Evolutionary conservation across 2,329 filamentous ascomycete species (phyloP), one percentile per base, ranked within the genome.

Genomic region (Aureobasidium mangrovei): DNA sequence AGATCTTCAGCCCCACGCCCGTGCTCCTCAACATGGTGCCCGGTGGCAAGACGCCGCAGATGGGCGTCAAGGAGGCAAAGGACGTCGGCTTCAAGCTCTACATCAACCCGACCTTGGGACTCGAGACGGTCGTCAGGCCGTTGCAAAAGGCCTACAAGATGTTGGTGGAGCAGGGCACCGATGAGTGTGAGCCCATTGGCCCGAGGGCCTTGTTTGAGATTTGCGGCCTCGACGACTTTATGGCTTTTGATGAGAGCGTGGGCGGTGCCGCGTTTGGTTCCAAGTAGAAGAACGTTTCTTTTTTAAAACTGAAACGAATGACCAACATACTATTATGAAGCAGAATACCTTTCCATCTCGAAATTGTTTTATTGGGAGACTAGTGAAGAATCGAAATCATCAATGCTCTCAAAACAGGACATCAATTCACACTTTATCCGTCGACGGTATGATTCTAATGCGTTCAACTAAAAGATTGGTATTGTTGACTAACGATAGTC

Each of bases 21-120:
- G 70, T 81, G 36, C 65, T 82, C 28, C 71, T 81, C 49, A 83
- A 84, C 61, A 78, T 77, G 58, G 80, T 84, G 0, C 74, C 77
- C 56, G 74, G 76, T 28, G 80, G 80, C 2, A 73, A 75, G 27
- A 79, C 77, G 27, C 81, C 81, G 0, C 69, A 76, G 28, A 75
- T 79, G 49, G 74, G 72, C 1, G 74, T 74, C 2, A 65, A 74
- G 0, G 76, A 83, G 60, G 80, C 79, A 6, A 71, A 71, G 57
- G 69, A 75, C 39, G 70, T 82, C 60, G 81, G 81, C 0, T 84
- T 79, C 65, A 72, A 74, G 56, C 72, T 84, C 55, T 77, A 81
- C 44, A 83, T 84, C 54, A 80, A 78, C 61, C 78, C 79, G 4
- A 74, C 74, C 46, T 67, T 73, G 6, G 70, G 74, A 0, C 64